Percentiles rank a stretch among this genome's conserved stretches.
Conservation (phyloP, 441 rosid genomes). For the Bocquillonia castaneifolia region DNA sequence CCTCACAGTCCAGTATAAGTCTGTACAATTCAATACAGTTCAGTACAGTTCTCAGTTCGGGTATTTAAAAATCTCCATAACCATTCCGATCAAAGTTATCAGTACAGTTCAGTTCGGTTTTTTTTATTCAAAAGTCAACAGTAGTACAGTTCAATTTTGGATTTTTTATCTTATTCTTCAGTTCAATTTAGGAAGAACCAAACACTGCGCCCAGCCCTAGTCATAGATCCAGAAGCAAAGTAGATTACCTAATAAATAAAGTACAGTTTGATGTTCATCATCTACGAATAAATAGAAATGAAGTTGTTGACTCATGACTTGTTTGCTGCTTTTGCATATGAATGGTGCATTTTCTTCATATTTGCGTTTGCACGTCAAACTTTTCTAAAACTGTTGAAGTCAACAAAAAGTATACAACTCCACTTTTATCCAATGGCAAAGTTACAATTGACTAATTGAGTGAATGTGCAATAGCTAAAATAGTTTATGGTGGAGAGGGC, state of each 20-base stretch:
- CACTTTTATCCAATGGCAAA: not conserved
- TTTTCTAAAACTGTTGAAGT: not conserved
- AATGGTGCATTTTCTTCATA: not conserved
- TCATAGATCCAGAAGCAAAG: not conserved
- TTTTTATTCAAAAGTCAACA: too few relatives aligned
- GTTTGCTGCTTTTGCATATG: not conserved
- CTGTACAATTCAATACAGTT: too few relatives aligned
- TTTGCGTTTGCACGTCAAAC: not conserved
- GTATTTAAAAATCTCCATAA: too few relatives aligned
- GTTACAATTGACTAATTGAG: not conserved
- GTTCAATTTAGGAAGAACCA: too few relatives aligned
- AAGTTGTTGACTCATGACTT: constrained; percentile 1
- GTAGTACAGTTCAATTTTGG: too few relatives aligned
- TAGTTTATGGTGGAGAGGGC: constrained; percentile 14
- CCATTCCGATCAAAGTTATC: too few relatives aligned
- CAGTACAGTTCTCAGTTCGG: too few relatives aligned
- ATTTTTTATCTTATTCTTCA: too few relatives aligned
- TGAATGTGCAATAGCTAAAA: not conserved
- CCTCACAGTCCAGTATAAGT: too few relatives aligned
- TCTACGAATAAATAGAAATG: not conserved
- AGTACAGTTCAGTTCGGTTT: too few relatives aligned
- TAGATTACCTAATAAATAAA: not conserved
- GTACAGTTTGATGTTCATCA: not conserved
- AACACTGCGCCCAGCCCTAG: too few relatives aligned
- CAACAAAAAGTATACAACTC: not conserved